Base-by-base conservation (phyloP, 1,139 yeast species). In the Lodderomyces pseudojiufengensis region DNA sequence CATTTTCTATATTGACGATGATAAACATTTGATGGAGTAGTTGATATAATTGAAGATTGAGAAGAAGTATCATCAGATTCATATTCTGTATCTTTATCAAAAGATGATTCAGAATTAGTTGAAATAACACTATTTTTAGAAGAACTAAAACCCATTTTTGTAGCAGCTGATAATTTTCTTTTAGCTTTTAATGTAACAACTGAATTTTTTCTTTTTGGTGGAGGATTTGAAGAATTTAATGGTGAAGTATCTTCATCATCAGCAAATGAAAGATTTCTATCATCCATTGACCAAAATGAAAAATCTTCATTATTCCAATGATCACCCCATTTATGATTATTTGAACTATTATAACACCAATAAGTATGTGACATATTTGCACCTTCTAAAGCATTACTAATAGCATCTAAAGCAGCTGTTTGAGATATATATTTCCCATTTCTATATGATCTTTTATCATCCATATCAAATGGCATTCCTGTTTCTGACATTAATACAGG, bases 401-500 rank as follows among this genome's bases (percentile, higher is more conserved):
- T 58, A 0, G 96, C 95, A 63, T 90, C 97, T 57, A 86, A 63
- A 0, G 97, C 96, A 5, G 76, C 67, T 3, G 84, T 81, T 52
- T 90, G 97, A 1, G 86, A 72, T 9, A 69, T 59, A 52, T 78
- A 88, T 43, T 78, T 74, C 1, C 90, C 87, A 37, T 68, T 70
- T 1, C 55, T 53, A 51, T 76, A 88, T 0, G 96, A 85, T 31
- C 62, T 64, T 49, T 82, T 83, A 41, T 75, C 71, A 54, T 90
- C 92, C 95, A 90, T 84, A 57, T 92, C 96, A 57, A 81, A 87
- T 2, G 98, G 97, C 81, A 90, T 85, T 3, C 98, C 98, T n/a
- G 92, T 88, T 58, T 90, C 98, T 1, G 95, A 80, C 70, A 92
- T 78, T 28, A 90, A 62, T 6, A 84, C 74, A 0, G 95, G 95